These are phyloP conservation scores for Cordyceps farinosa DNA, from an alignment of 2,329 filamentous ascomycete species.

Conservation along the genomic window DNA sequence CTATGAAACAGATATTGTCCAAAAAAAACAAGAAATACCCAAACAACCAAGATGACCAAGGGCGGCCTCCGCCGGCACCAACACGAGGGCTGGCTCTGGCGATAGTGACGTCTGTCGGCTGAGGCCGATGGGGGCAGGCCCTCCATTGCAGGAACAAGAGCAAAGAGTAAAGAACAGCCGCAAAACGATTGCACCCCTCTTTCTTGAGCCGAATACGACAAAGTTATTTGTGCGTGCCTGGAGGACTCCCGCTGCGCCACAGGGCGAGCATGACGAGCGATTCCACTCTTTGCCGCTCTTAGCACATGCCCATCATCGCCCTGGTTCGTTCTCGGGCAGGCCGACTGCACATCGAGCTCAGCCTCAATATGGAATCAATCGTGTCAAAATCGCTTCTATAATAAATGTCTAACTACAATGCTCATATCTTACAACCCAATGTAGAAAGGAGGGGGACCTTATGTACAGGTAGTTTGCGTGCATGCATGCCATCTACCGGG, in stretches of 20 bases:
- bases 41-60: too few species aligned
- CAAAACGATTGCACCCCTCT: not conserved
- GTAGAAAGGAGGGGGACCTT: not conserved
- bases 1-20: not conserved
- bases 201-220: not conserved
- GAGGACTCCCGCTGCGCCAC: slow-evolving; percentile 11
- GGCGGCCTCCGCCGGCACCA: slow-evolving; percentile 6
- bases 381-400: slow-evolving; percentile 8
- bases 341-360: not conserved
- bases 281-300: not conserved
- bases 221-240: not conserved
- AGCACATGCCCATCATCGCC: too few species aligned
- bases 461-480: slow-evolving; percentile 6
- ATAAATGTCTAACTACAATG: slow-evolving; percentile 2
- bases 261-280: not conserved
- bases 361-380: not conserved
- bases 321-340: not conserved
- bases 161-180: not conserved
- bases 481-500: slow-evolving; percentile 26
- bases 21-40: not conserved
- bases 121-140: not conserved
- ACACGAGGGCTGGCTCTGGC: not conserved
- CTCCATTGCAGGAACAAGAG: not conserved
- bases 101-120: slow-evolving; percentile 10
- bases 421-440: slow-evolving; percentile 11